Percentiles rank a stretch among this genome's conserved stretches.
phyloP scores from a whole-genome alignment of 2,329 filamentous ascomycete species.

The Claviceps maximensis region DNA sequence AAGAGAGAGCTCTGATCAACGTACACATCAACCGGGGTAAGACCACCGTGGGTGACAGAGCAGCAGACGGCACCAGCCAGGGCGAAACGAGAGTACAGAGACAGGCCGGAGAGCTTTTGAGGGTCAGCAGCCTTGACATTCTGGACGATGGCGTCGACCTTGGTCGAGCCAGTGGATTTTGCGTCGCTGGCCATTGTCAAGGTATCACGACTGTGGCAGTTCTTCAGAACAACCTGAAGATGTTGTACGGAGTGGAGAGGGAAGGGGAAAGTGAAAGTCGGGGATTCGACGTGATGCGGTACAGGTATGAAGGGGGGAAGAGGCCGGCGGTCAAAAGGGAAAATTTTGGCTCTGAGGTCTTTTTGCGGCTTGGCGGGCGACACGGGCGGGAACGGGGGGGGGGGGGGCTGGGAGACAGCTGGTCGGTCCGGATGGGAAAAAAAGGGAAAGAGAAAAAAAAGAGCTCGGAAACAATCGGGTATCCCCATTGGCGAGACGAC shows the following conservation, averaged over 20 bases:
- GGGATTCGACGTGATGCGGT: conserved; percentile 1
- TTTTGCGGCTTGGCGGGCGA: not conserved
- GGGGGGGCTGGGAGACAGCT: not conserved
- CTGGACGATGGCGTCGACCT: conserved; percentile 32
- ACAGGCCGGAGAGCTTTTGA: conserved; percentile 36
- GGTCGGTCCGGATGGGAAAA: not conserved
- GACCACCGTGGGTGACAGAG: conserved; percentile 89
- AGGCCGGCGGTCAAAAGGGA: not conserved
- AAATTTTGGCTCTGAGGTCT: conserved; percentile 2
- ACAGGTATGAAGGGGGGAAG: not conserved
- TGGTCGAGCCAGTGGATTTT: conserved; percentile 26
- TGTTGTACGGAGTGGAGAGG: conserved; percentile 7
- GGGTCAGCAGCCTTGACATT: conserved; percentile 27
- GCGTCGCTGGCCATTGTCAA: conserved; percentile 30
- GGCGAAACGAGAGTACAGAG: conserved; percentile 90
- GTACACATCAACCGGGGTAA: conserved; percentile 99
- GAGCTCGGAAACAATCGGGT: conserved; percentile 7
- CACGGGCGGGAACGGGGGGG: not conserved
- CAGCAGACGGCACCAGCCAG: conserved; percentile 97
- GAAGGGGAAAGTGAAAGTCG: not conserved
- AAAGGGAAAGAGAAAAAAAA: not conserved
- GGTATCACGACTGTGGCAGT: not conserved
- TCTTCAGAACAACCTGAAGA: conserved; percentile 4
- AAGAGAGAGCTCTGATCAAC: conserved; percentile 28
- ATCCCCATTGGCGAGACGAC: conserved; percentile 3